These are phyloP conservation scores for Colletotrichum paranaense DNA, from an alignment of 2,329 filamentous ascomycete genomes.

Conservation along the genomic window DNA sequence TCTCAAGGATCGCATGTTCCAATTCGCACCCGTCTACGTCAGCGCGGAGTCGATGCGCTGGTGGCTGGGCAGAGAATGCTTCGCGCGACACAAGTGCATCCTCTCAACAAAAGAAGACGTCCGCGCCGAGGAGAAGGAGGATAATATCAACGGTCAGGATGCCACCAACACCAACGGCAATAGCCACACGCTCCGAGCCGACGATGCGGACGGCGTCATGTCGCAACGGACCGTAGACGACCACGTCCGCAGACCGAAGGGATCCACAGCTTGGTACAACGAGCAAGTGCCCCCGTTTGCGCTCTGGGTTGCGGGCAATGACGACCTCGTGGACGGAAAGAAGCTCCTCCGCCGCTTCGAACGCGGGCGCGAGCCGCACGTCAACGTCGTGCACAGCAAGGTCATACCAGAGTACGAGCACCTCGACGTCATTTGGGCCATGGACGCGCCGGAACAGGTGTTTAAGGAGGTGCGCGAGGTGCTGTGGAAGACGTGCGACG, in stretches of 20 bases:
- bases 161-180: constrained; percentile 51
- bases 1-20: constrained; percentile 85
- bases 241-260: constrained; percentile 54
- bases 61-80: constrained; percentile 93
- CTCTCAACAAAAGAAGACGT: constrained; percentile 80
- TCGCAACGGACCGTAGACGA: constrained; percentile 41
- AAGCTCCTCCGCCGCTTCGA: constrained; percentile 80
- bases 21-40: constrained; percentile 92
- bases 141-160: constrained; percentile 56
- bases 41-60: constrained; percentile 91
- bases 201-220: constrained; percentile 44
- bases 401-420: constrained; percentile 92
- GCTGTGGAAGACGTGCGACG: constrained; percentile 81
- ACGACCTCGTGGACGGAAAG: constrained; percentile 85
- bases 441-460: constrained; percentile 86
- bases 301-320: constrained; percentile 86
- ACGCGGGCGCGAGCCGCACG: constrained; percentile 82
- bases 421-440: constrained; percentile 94
- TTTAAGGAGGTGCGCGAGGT: constrained; percentile 84
- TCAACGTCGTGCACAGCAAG: constrained; percentile 83
- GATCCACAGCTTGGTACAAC: constrained; percentile 83
- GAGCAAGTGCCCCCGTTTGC: constrained; percentile 83
- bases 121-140: constrained; percentile 69
- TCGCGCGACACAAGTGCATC: constrained; percentile 84
- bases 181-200: constrained; percentile 42